Base-by-base conservation (phyloP, 164 flowering plant genomes). In the Vitis cinerea region DNA sequence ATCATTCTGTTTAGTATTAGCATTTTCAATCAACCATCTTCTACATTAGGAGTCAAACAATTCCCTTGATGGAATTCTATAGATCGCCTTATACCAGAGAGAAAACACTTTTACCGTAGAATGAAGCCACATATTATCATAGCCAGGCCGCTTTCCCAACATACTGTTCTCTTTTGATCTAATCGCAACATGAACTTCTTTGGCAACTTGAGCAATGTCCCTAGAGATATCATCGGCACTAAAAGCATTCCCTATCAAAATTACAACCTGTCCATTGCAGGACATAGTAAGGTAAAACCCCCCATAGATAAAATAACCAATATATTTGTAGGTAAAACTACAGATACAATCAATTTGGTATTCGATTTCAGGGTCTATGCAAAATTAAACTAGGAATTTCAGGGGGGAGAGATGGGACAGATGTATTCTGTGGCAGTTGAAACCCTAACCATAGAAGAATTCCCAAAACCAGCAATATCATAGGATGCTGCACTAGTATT, bases 161-260 rank as follows among this genome's bases (percentile, higher is more conserved):
- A 77, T 50, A 61, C 65, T 86, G 50, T 61, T 71, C 8, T 64
- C 71, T 71, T 59, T 61, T 59, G 95, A 86, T 78, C 97, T 76
- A 60, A 86, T 71, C 11, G 95, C 84, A 62, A 91, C 65, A 73
- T 90, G 97, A 68, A 92, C 97, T 80, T 92, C 94, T 79, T 87
- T 89, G 15, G 97, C 95, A 80, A 84, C 87, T 59, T 23, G 23
- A 16, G 93, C 80, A 50, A 90, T 82, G 54, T 94, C 97, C 58
- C 88, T 84, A 61, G 89, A 87, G 74, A 94, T 92, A 71, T 92
- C 98, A 77, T 57, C 77, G 64, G 88, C 89, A 86, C 97, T 92
- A 29, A 90, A 82, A 44, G 95, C 67, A 74, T 83, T 79, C 29
- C 98, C 98, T 59, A 94, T 90, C 68, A 94, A 29, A 69, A 92